A percentile compares a stretch with the other conserved stretches of the same genome.
phyloP scores from a whole-genome alignment of 2,329 filamentous ascomycete species.

The Colletotrichum navitas region DNA sequence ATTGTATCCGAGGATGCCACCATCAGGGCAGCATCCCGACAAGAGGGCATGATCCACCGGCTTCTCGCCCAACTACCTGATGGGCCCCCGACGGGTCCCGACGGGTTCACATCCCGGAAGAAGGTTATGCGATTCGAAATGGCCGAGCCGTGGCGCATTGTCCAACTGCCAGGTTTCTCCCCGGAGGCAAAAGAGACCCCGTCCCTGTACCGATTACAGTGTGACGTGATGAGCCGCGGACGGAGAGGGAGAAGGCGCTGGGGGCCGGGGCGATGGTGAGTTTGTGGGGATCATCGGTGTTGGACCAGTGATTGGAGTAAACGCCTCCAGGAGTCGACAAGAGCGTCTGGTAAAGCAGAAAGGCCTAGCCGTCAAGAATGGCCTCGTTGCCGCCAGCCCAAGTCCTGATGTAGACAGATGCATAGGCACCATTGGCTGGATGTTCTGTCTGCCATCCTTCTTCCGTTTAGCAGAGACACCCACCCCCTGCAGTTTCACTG shows the following conservation, averaged over 20 bases:
- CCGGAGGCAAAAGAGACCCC: not conserved
- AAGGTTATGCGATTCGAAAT: constrained; percentile 26
- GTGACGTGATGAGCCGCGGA: constrained; percentile 26
- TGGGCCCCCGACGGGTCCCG: constrained; percentile 21
- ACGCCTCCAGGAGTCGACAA: constrained; percentile 1
- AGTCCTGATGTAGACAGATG: constrained; percentile 3
- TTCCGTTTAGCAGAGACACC: constrained; percentile 31
- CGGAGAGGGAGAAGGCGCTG: constrained; percentile 5
- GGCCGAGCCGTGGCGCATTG: constrained; percentile 29
- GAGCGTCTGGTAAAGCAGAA: too few species aligned
- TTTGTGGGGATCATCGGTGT: constrained; percentile 25
- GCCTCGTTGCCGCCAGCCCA: constrained; percentile 16
- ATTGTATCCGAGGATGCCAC: constrained; percentile 12
- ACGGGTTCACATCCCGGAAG: constrained; percentile 28
- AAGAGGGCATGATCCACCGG: constrained; percentile 16
- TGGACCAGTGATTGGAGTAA: constrained; percentile 27
- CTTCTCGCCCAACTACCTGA: constrained; percentile 9
- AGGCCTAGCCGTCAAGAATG: constrained; percentile 4
- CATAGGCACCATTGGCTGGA: constrained; percentile 33
- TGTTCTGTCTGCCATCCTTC: constrained; percentile 29
- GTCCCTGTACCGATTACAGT: constrained; percentile 31
- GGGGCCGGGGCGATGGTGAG: not conserved
- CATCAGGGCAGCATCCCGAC: constrained; percentile 13
- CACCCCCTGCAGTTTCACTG: constrained; percentile 41
- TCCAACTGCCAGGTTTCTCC: constrained; percentile 28